Base-by-base conservation (phyloP, 805 yeast genomes). In the Jamesozyma spencerorum region DNA sequence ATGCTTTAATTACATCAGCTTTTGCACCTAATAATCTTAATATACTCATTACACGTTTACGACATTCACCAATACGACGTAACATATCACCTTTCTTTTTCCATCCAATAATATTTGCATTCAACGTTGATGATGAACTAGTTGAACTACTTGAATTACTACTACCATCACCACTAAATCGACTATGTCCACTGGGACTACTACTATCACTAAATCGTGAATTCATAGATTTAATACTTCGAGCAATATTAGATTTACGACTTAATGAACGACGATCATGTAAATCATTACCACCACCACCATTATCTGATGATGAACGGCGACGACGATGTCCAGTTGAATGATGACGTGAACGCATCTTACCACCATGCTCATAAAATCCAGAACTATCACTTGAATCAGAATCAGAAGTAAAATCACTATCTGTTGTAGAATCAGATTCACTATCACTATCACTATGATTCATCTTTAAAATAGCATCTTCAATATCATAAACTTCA, bases 1-100 rank as follows among this genome's bases (percentile, higher is more conserved):
- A 87, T 0, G 96, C 97, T 55, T 85, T 85, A 49, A 92, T 85
- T n/a, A 92, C 98, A 63, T 92, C 98, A 0, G 97, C 97, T 63
- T 92, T 92, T 38, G 86, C 80, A 2, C 95, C 94, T 41, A 92
- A 62, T 36, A 92, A 69, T 39, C 97, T 66, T 46, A 86, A 66
- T 20, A 92, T 72, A 14, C 92, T 79, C 97, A 90, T 90, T 1
- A 92, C 97, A 32, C 95, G 69, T 57, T 87, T 87, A 45, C 98
- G 80, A 48, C 95, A 83, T 57, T 88, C 97, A 31, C 97, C 98
- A 47, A 92, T 90, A 53, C 95, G 70, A 48, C 95, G 68, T 65
- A 92, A 70, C 95, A 92, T 85, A 55, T 88, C 95, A 5, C 97
- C 97, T 63, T 88, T 87, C 46, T 81, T 74, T 51, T 79, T 84